These are phyloP conservation scores for Aspergillus spinulosporus DNA, from an alignment of 2,329 filamentous ascomycete genomes.

Conservation along the genomic window DNA sequence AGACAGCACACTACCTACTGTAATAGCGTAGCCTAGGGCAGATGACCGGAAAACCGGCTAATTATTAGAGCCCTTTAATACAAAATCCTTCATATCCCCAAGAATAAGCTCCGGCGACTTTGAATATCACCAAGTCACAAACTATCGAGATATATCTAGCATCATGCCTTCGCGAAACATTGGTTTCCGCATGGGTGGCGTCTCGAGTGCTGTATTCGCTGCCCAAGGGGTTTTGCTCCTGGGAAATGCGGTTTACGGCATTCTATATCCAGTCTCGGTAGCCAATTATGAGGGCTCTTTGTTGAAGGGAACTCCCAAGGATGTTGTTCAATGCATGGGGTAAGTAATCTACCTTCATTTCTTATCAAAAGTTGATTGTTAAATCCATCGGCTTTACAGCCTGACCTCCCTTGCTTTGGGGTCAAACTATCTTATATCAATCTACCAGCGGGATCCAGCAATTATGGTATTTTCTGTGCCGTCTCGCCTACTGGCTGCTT, in stretches of 20 bases:
- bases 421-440: neutral
- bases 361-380: neutral
- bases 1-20: too few relatives aligned
- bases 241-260: slow-evolving; percentile 7
- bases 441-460: neutral
- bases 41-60: too few relatives aligned
- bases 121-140: too few relatives aligned
- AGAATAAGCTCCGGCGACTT: too few relatives aligned
- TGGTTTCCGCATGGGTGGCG: slow-evolving; percentile 8
- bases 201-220: slow-evolving; percentile 9
- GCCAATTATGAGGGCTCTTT: slow-evolving; percentile 1
- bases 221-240: slow-evolving; percentile 10
- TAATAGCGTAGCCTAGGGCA: too few relatives aligned
- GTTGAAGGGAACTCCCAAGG: neutral
- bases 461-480: slow-evolving; percentile 8
- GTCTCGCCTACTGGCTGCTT: slow-evolving; percentile 1
- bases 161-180: slow-evolving; percentile 1
- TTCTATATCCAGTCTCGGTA: slow-evolving; percentile 5
- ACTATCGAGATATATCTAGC: too few relatives aligned
- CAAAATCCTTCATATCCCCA: too few relatives aligned
- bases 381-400: neutral
- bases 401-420: neutral
- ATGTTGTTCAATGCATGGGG: neutral
- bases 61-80: too few relatives aligned
- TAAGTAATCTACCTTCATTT: neutral